phyloP scores from a whole-genome alignment of 2,329 filamentous ascomycete genomes.

The Fusarium sp. region DNA sequence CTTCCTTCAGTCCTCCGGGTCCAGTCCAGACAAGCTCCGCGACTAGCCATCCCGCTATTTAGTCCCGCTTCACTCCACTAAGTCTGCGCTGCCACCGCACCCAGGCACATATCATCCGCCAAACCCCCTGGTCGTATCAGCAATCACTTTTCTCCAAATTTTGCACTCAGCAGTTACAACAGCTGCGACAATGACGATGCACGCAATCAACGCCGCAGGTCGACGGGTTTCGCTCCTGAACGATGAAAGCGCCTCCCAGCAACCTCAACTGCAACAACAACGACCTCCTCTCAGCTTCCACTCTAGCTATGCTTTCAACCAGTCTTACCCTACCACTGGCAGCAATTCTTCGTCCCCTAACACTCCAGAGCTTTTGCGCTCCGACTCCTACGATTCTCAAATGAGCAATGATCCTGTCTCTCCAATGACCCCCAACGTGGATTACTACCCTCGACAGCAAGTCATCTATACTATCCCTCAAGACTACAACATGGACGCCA shows the following conservation, averaged over 20 bases:
- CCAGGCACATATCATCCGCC: constrained; percentile 18
- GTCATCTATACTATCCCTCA: constrained; percentile 56
- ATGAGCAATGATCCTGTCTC: constrained; percentile 66
- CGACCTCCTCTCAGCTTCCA: constrained; percentile 51
- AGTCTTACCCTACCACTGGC: constrained; percentile 54
- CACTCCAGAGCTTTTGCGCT: constrained; percentile 69
- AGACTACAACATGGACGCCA: constrained; percentile 54
- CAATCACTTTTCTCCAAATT: background rate
- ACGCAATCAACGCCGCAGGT: constrained; percentile 67
- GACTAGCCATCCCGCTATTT: constrained; percentile 37
- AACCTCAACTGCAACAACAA: constrained; percentile 18
- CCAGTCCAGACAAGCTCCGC: constrained; percentile 32
- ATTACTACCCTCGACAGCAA: constrained; percentile 56
- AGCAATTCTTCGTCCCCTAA: constrained; percentile 61
- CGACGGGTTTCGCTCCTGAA: constrained; percentile 71
- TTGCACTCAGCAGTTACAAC: background rate
- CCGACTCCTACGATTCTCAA: constrained; percentile 72
- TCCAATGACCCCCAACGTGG: constrained; percentile 66
- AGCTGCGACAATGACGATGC: constrained; percentile 56
- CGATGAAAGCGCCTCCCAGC: constrained; percentile 51
- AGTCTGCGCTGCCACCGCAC: constrained; percentile 21
- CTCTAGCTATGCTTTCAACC: constrained; percentile 51
- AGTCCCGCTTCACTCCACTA: constrained; percentile 28
- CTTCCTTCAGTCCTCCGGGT: constrained; percentile 6
- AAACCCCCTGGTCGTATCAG: constrained; percentile 13